Evolutionary conservation across 352 stramenopile genomes (phyloP), one percentile per base, ranked within the genome.

Genomic region (Blastocystis sp.): DNA sequence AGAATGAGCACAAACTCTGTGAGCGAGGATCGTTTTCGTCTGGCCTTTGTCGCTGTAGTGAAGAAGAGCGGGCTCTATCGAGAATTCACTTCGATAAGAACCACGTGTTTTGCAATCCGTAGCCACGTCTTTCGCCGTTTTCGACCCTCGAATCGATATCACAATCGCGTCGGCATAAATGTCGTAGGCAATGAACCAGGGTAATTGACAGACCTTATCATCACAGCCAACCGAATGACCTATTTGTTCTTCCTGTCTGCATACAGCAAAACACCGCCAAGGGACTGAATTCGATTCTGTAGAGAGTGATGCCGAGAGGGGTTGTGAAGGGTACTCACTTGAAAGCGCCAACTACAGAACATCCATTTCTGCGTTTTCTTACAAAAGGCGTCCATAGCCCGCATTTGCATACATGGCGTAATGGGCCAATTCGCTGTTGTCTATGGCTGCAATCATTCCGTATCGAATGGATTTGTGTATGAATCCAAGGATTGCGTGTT

Each of bases 101-200:
- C 0, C 43, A 81, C 70, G 21, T 3, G n/a, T 64, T 21, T 48
- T 41, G 10, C 41, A 40, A 56, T 48, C 45, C 41, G 70, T 81
- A 0, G 23, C 7, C 5, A 64, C 34, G 61, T 81, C 70, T 10
- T 38, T 34, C 2, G 61, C 2, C 2, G 70, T 64, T 28, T 81
- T 81, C 9, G 70, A 62, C 0, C 70, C 70, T 19, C 70, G 70
- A 48, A 81, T 81, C 21, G 23, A 81, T 1, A 81, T 10, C 10
- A 81, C 28, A n/a, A 81, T 56, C 21, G 48, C 45, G 38, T 64
- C 56, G n/a, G 43, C 11, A 38, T 53, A 81, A 38, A 52, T 43
- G 56, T 81, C 70, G 61, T 66, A 65, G 2, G 59, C 70, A 10
- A 81, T n/a, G 65, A 66, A 81, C 70, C 70, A 81, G 3, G 70